These are phyloP conservation scores for Rhodotorula sp. DNA, from an alignment of 1,284 basidiomycete species.

Conservation along the genomic window DNA sequence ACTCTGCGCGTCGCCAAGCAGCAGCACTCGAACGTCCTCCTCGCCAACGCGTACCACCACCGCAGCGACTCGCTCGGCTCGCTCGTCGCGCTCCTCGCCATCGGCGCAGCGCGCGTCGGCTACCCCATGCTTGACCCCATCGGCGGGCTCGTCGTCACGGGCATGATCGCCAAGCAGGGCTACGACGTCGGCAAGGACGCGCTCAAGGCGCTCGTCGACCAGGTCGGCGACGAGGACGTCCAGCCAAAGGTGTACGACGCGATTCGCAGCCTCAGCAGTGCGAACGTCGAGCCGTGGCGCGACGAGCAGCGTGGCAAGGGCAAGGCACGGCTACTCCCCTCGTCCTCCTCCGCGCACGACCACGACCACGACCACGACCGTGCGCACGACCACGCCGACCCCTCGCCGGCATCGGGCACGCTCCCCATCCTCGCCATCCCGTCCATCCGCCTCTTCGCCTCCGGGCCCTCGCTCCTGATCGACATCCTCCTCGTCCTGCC, in stretches of 20 bases:
- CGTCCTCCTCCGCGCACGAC: background rate
- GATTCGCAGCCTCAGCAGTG: conserved; percentile 1
- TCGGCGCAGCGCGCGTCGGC: conserved; percentile 80
- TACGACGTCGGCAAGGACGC: conserved; percentile 68
- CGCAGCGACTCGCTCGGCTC: conserved; percentile 91
- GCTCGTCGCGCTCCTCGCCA: conserved; percentile 81
- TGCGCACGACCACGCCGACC: background rate
- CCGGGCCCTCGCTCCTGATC: conserved; percentile 35
- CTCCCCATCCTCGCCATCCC: conserved; percentile 40
- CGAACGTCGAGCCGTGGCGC: background rate
- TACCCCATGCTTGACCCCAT: conserved; percentile 85
- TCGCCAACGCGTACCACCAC: conserved; percentile 92
- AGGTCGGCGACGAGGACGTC: conserved; percentile 3
- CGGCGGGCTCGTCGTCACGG: conserved; percentile 85
- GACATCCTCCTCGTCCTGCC: conserved; percentile 35
- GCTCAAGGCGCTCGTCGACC: conserved; percentile 51
- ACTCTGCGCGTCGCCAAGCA: conserved; percentile 77
- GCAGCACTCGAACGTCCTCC: conserved; percentile 83
- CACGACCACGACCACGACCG: background rate
- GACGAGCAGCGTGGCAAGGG: too few species aligned
- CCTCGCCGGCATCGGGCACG: background rate
- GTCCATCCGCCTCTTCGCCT: conserved; percentile 33
- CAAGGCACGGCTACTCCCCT: background rate
- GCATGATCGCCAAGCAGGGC: conserved; percentile 87
- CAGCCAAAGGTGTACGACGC: conserved; percentile 4